phyloP scores from a whole-genome alignment of 306 rosid species.

The Trichosanthes truncata region DNA sequence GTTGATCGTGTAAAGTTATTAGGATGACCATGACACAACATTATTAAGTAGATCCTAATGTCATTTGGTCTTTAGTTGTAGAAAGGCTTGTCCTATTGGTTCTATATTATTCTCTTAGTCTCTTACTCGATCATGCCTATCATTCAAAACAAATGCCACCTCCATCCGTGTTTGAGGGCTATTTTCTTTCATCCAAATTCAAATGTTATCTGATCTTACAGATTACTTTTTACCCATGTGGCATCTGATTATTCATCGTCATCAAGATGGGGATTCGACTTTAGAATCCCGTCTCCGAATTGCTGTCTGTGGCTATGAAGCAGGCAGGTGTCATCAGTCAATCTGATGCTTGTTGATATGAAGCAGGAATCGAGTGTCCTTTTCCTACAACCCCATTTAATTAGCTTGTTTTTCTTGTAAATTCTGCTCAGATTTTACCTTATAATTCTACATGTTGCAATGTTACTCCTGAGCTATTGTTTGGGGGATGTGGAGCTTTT shows the following conservation, averaged over 20 bases:
- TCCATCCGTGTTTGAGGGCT: constrained; percentile 7
- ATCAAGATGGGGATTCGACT: not conserved
- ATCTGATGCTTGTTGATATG: not conserved
- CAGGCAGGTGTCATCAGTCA: not conserved
- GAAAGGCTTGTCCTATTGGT: constrained; percentile 35
- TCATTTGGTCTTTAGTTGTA: constrained; percentile 52
- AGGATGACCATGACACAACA: constrained; percentile 73
- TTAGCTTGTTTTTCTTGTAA: not conserved
- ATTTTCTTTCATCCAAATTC: not conserved
- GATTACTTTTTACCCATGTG: not conserved
- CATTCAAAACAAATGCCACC: constrained; percentile 21
- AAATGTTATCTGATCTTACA: not conserved
- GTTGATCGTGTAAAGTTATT: constrained; percentile 82
- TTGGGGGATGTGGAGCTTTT: not conserved
- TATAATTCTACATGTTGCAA: not conserved
- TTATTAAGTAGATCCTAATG: constrained; percentile 33
- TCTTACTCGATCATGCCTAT: constrained; percentile 21
- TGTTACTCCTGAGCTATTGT: not conserved
- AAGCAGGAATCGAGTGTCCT: not conserved
- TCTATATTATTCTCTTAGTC: constrained; percentile 9
- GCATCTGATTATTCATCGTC: not conserved
- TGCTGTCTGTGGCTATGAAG: not conserved
- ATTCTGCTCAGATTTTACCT: not conserved
- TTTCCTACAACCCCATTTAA: not conserved
- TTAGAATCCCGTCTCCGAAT: not conserved